Evolutionary conservation across 345 rosid species (phyloP), one percentile per base, ranked within the genome.

Genomic region (Carallia pectinifolia): DNA sequence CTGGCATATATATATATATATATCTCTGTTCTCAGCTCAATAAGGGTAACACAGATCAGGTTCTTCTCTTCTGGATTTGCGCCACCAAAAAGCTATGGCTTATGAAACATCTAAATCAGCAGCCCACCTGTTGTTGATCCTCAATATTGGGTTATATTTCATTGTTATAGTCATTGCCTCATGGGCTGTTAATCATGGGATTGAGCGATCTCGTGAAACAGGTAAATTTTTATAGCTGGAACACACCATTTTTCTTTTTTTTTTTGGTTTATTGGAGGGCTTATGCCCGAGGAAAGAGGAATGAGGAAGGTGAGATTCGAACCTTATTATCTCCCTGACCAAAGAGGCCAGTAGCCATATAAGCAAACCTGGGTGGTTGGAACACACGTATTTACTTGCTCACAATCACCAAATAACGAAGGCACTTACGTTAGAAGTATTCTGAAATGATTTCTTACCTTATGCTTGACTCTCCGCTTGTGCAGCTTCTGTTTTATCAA

Each of bases 141-240:
- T 91, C 79, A 94, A 91, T 71, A 84, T 90, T 8, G 82, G 79
- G 27, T 84, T 94, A 3, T 94, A 87, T 58, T 88, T 91, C 69
- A 79, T 88, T 59, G 71, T 91, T 68, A 82, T 85, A 10, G 68
- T 85, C 17, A 74, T 85, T 18, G 93, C 96, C 47, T 79, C 90
- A 0, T 91, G 97, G 98, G 91, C 90, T 10, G 77, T 85, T 13
- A 94, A 91, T 78, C 95, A 88, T 70, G 90, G 81, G 40, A 88
- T 94, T 48, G 79, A 80, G 55, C 81, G 73, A 74, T 64, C 93
- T 68, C 89, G 66, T 7, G 90, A 90, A 55, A 64, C 93, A 40
- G 92, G 96, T 90, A 86, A 70, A 7, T 2, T 55, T 23, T 7
- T 23, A 1, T 9, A 55, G 30, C 29, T 3, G 60, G 33, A 55